phyloP scores from a whole-genome alignment of 2,329 filamentous ascomycete genomes.

The Ampelomyces quisqualis region DNA sequence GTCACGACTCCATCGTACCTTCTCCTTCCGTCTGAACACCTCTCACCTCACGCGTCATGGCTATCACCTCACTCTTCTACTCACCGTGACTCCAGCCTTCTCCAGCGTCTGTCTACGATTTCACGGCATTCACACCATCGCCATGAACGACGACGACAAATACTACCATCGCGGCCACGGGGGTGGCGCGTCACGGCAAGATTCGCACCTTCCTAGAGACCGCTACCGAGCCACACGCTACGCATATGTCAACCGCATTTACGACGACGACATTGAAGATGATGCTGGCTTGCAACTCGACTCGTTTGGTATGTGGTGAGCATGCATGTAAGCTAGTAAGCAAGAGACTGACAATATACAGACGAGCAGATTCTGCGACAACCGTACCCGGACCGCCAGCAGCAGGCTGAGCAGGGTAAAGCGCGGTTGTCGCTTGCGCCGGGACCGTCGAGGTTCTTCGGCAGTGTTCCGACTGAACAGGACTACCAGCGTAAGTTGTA shows the following conservation, averaged over 20 bases:
- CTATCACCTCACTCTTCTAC: background rate
- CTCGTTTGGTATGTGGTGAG: constrained; percentile 49
- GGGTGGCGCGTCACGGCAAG: constrained; percentile 1
- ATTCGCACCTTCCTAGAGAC: constrained; percentile 21
- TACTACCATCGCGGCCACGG: constrained; percentile 14
- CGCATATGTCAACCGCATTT: no score
- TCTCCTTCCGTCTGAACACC: constrained; percentile 12
- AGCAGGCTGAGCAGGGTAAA: constrained; percentile 37
- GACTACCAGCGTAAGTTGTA: background rate
- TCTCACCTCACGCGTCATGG: constrained; percentile 5
- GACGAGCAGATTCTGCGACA: constrained; percentile 40
- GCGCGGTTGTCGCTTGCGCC: constrained; percentile 44
- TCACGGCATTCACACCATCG: background rate
- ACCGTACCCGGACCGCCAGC: constrained; percentile 36
- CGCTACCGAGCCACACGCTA: constrained; percentile 34
- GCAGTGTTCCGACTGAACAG: constrained; percentile 4
- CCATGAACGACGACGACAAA: constrained; percentile 25
- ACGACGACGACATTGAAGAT: constrained; percentile 30
- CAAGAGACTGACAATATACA: constrained; percentile 14
- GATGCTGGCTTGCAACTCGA: constrained; percentile 42
- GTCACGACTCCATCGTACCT: constrained; percentile 25
- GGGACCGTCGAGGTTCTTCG: constrained; percentile 13
- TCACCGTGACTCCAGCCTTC: background rate
- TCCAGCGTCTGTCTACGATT: no score
- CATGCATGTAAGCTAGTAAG: background rate